Percentiles rank a stretch among this genome's conserved stretches.
Conservation (phyloP, 2,329 filamentous ascomycete species). For the Fusarium coffeatum region DNA sequence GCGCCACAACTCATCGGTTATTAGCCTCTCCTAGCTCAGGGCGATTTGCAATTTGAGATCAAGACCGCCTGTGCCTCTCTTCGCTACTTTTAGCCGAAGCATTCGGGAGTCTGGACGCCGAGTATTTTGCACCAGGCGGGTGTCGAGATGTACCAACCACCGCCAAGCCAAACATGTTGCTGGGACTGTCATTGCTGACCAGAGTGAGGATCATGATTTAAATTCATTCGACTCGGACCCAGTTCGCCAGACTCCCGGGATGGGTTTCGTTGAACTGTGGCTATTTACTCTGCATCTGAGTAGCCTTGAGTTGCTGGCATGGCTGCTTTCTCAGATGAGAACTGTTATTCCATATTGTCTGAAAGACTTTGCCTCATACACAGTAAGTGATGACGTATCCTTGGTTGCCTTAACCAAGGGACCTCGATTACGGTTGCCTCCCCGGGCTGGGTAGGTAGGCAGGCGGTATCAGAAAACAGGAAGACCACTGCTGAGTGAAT, state of each 20-base stretch:
- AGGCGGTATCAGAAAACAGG: slow-evolving; percentile 3
- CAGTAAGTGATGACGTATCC: slow-evolving; percentile 6
- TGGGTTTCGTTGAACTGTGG: neutral
- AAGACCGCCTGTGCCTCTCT: slow-evolving; percentile 12
- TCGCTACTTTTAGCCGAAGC: slow-evolving; percentile 30
- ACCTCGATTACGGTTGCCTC: neutral
- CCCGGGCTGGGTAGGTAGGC: neutral
- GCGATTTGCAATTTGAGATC: neutral
- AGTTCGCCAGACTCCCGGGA: slow-evolving; percentile 20
- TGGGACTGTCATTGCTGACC: slow-evolving; percentile 15
- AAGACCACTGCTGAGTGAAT: slow-evolving; percentile 1
- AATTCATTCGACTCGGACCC: neutral
- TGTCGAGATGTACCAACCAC: slow-evolving; percentile 26
- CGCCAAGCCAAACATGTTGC: slow-evolving; percentile 26
- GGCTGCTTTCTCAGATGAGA: slow-evolving; percentile 9
- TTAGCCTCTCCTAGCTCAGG: slow-evolving; percentile 17
- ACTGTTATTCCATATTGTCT: neutral
- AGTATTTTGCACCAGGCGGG: slow-evolving; percentile 4
- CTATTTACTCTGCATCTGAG: neutral
- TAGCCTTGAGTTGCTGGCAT: neutral
- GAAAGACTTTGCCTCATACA: slow-evolving; percentile 13
- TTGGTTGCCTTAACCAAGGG: slow-evolving; percentile 3
- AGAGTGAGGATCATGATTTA: neutral
- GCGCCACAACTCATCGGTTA: slow-evolving; percentile 35
- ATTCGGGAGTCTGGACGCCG: neutral